Conservation (phyloP, 148 eudicot genomes). For the Polygonum maritimum region DNA sequence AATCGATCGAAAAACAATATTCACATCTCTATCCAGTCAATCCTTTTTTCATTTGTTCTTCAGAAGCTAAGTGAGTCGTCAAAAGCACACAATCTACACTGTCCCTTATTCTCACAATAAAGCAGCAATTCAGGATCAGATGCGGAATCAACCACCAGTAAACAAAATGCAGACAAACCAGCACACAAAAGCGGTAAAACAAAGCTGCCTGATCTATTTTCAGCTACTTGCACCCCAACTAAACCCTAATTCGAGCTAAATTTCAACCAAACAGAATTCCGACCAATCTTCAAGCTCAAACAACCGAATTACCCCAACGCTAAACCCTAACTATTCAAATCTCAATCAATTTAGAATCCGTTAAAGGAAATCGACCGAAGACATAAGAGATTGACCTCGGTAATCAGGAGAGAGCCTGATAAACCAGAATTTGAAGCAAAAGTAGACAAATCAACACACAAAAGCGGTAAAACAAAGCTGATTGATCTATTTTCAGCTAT, state of each 20-base stretch:
- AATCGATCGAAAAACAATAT: neutral
- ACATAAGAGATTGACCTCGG: slow-evolving; percentile 30
- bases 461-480: neutral
- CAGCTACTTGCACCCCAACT: neutral
- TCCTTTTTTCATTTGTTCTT: neutral
- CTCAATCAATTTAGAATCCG: neutral
- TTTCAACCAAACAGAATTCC: neutral
- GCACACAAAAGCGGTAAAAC: neutral
- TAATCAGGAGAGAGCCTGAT: slow-evolving; percentile 68
- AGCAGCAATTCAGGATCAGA: neutral
- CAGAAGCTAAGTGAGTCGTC: neutral
- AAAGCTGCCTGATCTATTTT: neutral
- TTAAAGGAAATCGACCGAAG: neutral
- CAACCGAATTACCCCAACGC: neutral
- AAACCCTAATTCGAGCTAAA: neutral
- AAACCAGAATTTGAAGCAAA: slow-evolving; percentile 36
- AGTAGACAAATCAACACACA: neutral
- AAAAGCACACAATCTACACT: neutral
- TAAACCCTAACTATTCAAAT: neutral
- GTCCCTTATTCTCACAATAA: neutral
- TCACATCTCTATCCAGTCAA: neutral
- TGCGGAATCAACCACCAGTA: neutral
- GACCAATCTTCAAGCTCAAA: neutral
- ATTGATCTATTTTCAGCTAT: neutral
- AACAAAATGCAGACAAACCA: neutral